A percentile compares a stretch with the other conserved stretches of the same genome.
Conservation (phyloP, 306 rosid genomes). For the Canavalia gladiata region DNA sequence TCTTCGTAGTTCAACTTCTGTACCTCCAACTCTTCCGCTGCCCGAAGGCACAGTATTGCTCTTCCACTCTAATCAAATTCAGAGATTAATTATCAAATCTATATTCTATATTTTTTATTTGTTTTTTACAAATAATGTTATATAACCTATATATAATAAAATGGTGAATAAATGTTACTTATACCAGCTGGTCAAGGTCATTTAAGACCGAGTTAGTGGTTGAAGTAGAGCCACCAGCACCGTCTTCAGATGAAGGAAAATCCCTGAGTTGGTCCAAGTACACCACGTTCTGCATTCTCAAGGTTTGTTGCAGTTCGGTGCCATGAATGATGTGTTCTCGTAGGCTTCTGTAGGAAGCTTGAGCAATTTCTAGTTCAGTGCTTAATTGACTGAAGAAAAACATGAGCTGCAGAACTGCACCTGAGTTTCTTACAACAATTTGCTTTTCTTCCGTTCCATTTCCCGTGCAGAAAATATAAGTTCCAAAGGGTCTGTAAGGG, state of each 20-base stretch:
- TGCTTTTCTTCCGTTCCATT: conserved; percentile 52
- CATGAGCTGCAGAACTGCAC: conserved; percentile 76
- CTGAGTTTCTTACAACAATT: conserved; percentile 60
- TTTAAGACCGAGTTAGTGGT: conserved; percentile 42
- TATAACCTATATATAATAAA: neutral
- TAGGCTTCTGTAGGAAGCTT: conserved; percentile 49
- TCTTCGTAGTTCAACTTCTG: conserved; percentile 48
- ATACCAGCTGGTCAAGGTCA: conserved; percentile 74
- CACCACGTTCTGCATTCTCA: conserved; percentile 39
- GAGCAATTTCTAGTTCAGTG: conserved; percentile 31
- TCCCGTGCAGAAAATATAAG: conserved; percentile 66
- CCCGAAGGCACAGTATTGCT: conserved; percentile 72
- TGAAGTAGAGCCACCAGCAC: neutral
- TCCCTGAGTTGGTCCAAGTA: conserved; percentile 45
- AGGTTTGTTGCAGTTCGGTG: conserved; percentile 39
- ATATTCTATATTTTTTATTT: neutral
- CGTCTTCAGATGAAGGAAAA: conserved; percentile 50
- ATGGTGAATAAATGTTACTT: conserved; percentile 32
- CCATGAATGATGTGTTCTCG: conserved; percentile 57
- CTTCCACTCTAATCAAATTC: conserved; percentile 56
- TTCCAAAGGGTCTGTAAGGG: conserved; percentile 89
- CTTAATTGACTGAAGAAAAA: conserved; percentile 62
- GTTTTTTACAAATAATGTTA: neutral
- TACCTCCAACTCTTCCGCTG: conserved; percentile 65
- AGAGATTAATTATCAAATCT: conserved; percentile 17